Percentiles rank a stretch among this genome's conserved stretches.
phyloP scores from a whole-genome alignment of 257 asterid species.

The Solanum sejunctum region DNA sequence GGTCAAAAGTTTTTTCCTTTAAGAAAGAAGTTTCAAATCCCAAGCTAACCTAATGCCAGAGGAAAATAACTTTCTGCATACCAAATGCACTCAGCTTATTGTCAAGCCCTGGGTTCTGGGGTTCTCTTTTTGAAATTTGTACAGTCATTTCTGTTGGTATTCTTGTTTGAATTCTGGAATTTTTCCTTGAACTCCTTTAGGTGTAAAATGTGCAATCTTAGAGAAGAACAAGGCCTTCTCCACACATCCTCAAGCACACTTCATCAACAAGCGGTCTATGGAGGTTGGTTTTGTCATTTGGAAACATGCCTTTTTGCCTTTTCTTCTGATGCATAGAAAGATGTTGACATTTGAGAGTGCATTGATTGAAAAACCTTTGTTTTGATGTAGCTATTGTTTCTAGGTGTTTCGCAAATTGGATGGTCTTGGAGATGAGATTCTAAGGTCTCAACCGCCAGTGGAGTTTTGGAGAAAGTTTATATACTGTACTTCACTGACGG shows the following conservation, averaged over 20 bases:
- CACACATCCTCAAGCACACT: conserved; percentile 92
- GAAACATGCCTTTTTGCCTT: neutral
- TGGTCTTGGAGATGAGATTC: conserved; percentile 75
- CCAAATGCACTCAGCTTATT: neutral
- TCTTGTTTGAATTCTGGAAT: neutral
- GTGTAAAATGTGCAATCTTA: conserved; percentile 69
- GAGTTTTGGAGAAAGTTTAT: conserved; percentile 92
- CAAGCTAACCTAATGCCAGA: neutral
- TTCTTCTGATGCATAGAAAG: neutral
- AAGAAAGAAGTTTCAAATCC: neutral
- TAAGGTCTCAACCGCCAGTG: conserved; percentile 74
- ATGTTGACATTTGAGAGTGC: neutral
- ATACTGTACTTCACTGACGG: conserved; percentile 82
- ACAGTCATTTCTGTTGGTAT: neutral
- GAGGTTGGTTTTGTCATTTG: conserved; percentile 43
- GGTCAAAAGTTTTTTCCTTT: neutral
- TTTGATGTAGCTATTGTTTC: conserved; percentile 24
- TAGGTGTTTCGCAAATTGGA: conserved; percentile 76
- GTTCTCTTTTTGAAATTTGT: neutral
- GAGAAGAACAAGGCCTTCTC: conserved; percentile 66
- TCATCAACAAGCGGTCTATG: conserved; percentile 84
- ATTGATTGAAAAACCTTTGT: conserved; percentile 7
- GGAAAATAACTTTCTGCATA: neutral
- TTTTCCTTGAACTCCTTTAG: conserved; percentile 12
- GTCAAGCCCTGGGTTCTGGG: neutral